These are phyloP conservation scores for Ascochyta pisi DNA, from an alignment of 2,329 filamentous ascomycete genomes.

Conservation along the genomic window DNA sequence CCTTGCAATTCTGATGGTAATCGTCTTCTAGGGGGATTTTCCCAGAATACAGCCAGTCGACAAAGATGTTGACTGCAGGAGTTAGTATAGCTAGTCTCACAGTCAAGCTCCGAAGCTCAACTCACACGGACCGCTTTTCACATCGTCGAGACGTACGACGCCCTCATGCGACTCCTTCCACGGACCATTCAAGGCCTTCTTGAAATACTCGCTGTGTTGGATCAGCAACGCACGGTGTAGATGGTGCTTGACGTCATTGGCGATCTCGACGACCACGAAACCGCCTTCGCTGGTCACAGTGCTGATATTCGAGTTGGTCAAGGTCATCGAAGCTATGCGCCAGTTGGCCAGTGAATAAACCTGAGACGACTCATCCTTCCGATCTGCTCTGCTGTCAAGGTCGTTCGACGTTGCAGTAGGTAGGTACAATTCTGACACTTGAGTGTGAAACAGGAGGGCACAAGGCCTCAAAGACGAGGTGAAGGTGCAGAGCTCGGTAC, in stretches of 20 bases:
- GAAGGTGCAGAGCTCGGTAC: too few species aligned
- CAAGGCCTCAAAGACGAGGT: too few species aligned
- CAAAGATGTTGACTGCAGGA: neutral
- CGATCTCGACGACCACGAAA: neutral
- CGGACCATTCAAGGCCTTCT: neutral
- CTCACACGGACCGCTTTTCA: neutral
- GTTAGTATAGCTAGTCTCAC: neutral
- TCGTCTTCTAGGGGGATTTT: neutral
- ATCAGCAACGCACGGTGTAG: neutral
- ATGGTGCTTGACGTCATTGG: neutral
- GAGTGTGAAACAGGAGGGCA: too few species aligned
- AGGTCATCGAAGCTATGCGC: too few species aligned
- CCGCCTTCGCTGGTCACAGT: neutral
- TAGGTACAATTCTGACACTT: too few species aligned
- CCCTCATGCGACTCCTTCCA: neutral
- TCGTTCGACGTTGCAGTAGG: too few species aligned
- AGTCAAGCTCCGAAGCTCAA: neutral
- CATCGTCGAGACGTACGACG: neutral
- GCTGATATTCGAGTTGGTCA: neutral
- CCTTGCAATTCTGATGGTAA: neutral
- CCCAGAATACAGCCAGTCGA: neutral
- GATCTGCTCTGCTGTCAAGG: too few species aligned
- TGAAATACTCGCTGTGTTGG: slow-evolving; percentile 3
- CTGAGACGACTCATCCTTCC: too few species aligned
- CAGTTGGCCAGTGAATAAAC: neutral